A percentile compares a stretch with the other conserved stretches of the same genome.
These are phyloP conservation scores for Lachnum nothofagi DNA, from an alignment of 2,329 filamentous ascomycete species.

Conservation along the genomic window DNA sequence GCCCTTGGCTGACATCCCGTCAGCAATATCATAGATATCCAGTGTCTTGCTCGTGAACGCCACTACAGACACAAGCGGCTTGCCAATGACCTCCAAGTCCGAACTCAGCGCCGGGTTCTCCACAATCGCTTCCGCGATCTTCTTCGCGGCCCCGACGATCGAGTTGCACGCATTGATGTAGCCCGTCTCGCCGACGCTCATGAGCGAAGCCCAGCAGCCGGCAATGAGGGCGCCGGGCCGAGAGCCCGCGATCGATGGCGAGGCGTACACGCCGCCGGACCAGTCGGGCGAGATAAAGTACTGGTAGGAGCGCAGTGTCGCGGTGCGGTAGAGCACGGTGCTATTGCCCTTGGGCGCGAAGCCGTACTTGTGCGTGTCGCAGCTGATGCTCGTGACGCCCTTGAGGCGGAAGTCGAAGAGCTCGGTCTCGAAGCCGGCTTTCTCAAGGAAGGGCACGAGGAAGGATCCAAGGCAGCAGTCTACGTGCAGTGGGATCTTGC, in stretches of 20 bases:
- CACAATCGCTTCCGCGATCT: constrained; percentile 69
- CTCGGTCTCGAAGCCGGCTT: constrained; percentile 84
- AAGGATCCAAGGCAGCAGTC: constrained; percentile 98
- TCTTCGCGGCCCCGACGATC: constrained; percentile 83
- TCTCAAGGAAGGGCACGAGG: constrained; percentile 83
- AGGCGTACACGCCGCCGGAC: constrained; percentile 93
- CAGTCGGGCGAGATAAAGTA: constrained; percentile 96
- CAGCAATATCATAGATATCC: constrained; percentile 90
- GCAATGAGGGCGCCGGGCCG: constrained; percentile 91
- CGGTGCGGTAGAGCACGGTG: constrained; percentile 81
- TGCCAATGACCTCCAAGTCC: constrained; percentile 75
- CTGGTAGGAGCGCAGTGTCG: constrained; percentile 75
- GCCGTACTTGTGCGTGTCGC: constrained; percentile 98
- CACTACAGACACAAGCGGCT: constrained; percentile 83
- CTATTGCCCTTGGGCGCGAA: constrained; percentile 98
- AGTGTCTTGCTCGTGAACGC: constrained; percentile 81
- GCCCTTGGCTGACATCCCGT: constrained; percentile 75
- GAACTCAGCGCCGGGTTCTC: constrained; percentile 61
- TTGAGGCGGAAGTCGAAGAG: constrained; percentile 91
- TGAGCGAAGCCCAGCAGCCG: constrained; percentile 88
- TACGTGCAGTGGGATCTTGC: constrained; percentile 83
- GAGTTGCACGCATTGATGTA: constrained; percentile 82
- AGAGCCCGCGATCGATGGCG: constrained; percentile 84
- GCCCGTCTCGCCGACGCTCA: constrained; percentile 79
- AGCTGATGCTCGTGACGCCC: constrained; percentile 91